phyloP scores from a whole-genome alignment of 108 stramenopile species.

The Parmales sp. region DNA sequence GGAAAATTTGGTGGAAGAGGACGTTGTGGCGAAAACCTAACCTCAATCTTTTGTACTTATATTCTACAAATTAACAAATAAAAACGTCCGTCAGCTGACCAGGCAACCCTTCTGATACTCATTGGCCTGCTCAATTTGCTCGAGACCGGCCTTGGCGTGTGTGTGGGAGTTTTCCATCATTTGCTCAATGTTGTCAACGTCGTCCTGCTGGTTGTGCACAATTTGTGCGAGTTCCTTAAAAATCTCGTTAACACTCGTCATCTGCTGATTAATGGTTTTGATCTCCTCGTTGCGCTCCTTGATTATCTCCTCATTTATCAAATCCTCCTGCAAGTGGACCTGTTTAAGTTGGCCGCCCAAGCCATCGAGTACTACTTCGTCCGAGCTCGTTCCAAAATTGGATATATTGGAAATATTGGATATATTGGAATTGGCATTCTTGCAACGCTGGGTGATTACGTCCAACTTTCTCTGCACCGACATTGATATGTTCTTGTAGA shows the following conservation, averaged over 20 bases:
- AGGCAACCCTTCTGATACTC: conserved; percentile 10
- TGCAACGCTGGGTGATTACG: too few species aligned
- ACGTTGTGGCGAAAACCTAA: not conserved
- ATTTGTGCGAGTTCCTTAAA: conserved; percentile 8
- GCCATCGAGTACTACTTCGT: too few species aligned
- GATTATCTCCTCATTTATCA: not conserved
- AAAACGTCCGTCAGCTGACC: not conserved
- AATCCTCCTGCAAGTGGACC: not conserved
- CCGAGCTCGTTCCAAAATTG: too few species aligned
- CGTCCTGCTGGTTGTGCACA: conserved; percentile 12
- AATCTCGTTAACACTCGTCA: conserved; percentile 14
- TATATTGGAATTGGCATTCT: too few species aligned
- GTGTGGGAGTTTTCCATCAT: conserved; percentile 4
- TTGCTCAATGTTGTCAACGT: conserved; percentile 12
- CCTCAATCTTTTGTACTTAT: not conserved
- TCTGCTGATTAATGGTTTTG: not conserved
- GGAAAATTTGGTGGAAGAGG: not conserved
- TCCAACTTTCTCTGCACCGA: too few species aligned
- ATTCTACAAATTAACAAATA: not conserved
- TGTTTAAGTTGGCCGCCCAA: too few species aligned
- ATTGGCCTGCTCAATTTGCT: conserved; percentile 12
- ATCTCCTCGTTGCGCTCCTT: conserved; percentile 16
- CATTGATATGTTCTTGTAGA: too few species aligned
- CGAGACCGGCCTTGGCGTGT: conserved; percentile 9
- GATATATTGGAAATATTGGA: too few species aligned